phyloP scores from a whole-genome alignment of 169 alveolate species.

The Babesia microti region DNA sequence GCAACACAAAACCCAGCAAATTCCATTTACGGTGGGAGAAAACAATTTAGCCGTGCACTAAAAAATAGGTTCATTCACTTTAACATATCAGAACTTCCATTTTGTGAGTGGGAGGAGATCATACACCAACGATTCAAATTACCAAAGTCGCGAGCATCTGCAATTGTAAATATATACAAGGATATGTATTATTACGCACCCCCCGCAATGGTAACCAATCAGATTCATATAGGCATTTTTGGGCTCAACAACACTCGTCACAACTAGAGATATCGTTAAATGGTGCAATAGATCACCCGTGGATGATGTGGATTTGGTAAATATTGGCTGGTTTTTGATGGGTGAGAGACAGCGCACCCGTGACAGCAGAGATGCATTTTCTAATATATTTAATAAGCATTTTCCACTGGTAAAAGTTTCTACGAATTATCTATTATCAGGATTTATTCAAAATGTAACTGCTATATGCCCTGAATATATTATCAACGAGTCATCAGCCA shows the following conservation, averaged over 20 bases:
- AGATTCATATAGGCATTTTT: slow-evolving; percentile 15
- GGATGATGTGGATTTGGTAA: slow-evolving; percentile 65
- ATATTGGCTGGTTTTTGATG: slow-evolving; percentile 82
- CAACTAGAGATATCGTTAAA: slow-evolving; percentile 96
- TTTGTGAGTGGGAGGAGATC: slow-evolving; percentile 81
- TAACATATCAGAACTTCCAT: slow-evolving; percentile 82
- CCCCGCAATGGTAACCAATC: slow-evolving; percentile 32
- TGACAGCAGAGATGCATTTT: slow-evolving; percentile 72
- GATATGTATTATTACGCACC: slow-evolving; percentile 63
- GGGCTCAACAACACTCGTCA: too few relatives aligned
- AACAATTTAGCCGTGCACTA: slow-evolving; percentile 93
- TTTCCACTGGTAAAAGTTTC: too few relatives aligned
- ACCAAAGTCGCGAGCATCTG: slow-evolving; percentile 83
- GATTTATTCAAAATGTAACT: too few relatives aligned
- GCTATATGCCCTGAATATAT: too few relatives aligned
- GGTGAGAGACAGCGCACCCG: slow-evolving; percentile 87
- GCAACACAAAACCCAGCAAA: slow-evolving; percentile 99
- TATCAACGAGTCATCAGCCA: slow-evolving; percentile 54
- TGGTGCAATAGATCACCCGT: slow-evolving; percentile 90
- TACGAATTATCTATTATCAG: too few relatives aligned
- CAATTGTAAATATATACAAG: slow-evolving; percentile 82
- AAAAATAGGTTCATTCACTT: slow-evolving; percentile 93
- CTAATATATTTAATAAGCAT: slow-evolving; percentile 52
- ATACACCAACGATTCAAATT: slow-evolving; percentile 85
- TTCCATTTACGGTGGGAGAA: slow-evolving; percentile 96